Evolutionary conservation across 768 basidiomycete species (phyloP).

Genomic region (Panaeolus papilionaceus): DNA sequence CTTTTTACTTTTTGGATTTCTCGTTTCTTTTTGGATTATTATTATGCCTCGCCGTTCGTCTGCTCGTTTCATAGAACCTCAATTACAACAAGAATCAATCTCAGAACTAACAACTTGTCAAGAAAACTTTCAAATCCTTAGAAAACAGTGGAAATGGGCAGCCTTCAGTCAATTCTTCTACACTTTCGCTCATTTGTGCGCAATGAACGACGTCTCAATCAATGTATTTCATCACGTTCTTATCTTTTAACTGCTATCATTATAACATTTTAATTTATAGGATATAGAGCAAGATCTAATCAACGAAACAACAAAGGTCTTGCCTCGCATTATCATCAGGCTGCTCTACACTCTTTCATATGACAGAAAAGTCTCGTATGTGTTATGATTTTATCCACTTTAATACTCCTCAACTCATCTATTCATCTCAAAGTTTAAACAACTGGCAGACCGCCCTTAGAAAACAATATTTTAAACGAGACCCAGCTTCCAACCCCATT

Average conservation of each 20-base stretch:
- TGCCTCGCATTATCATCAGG: constrained; percentile 78
- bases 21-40: constrained; percentile 17
- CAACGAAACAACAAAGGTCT: constrained; percentile 59
- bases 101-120: constrained; percentile 32
- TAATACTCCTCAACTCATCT: constrained; percentile 21
- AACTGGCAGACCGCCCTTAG: constrained; percentile 83
- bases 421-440: constrained; percentile 53
- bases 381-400: constrained; percentile 25
- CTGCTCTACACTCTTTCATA: constrained; percentile 77
- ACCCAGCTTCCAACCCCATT: constrained; percentile 74
- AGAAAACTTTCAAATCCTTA: constrained; percentile 58
- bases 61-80: constrained; percentile 39
- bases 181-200: constrained; percentile 79
- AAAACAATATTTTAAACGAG: constrained; percentile 77
- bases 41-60: constrained; percentile 66
- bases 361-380: constrained; percentile 82
- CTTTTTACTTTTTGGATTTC: constrained; percentile 22
- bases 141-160: constrained; percentile 92
- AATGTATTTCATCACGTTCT: constrained; percentile 46
- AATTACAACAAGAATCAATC: constrained; percentile 31
- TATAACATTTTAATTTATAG: constrained; percentile 42
- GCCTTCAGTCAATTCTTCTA: constrained; percentile 90
- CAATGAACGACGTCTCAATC: constrained; percentile 73
- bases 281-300: constrained; percentile 82
- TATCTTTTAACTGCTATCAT: constrained; percentile 21